Conservation (phyloP, 139 green algal species). For the Raphidocelis subcapitata region DNA sequence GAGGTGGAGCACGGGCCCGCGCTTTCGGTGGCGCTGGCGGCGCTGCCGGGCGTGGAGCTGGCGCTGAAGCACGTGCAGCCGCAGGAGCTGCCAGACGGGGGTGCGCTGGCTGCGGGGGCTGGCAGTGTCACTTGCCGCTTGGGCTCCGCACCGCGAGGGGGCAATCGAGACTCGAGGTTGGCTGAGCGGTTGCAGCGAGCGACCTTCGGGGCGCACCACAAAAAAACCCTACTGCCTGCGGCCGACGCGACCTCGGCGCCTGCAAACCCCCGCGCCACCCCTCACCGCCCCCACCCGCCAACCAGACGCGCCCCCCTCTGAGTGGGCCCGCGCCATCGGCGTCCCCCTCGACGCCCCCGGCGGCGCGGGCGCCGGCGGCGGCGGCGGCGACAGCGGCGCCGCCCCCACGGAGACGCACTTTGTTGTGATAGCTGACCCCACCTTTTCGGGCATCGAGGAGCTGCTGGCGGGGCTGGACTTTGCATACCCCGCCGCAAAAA, state of each 20-base stretch:
- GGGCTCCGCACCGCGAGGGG: background rate
- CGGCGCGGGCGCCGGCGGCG: background rate
- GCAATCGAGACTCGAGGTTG: background rate
- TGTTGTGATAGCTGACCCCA: slow-evolving; percentile 45
- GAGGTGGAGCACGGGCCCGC: slow-evolving; percentile 43
- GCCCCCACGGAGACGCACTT: slow-evolving; percentile 5
- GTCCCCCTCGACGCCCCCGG: slow-evolving; percentile 15
- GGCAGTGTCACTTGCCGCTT: background rate
- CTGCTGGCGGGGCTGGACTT: slow-evolving; percentile 50
- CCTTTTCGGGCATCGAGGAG: slow-evolving; percentile 34
- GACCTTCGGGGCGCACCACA: too few relatives aligned
- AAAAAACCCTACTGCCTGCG: too few relatives aligned
- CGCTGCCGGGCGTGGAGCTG: slow-evolving; percentile 28
- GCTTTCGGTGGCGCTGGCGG: slow-evolving; percentile 33
- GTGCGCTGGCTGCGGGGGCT: background rate
- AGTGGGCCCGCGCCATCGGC: slow-evolving; percentile 39
- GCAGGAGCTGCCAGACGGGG: slow-evolving; percentile 40
- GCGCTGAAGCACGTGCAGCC: slow-evolving; percentile 25
- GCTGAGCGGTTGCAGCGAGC: background rate
- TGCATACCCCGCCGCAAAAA: slow-evolving; percentile 38
- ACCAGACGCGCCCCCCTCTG: slow-evolving; percentile 37
- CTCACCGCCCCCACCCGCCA: background rate
- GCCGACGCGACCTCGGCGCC: background rate
- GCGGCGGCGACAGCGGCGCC: background rate
- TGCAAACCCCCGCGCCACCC: background rate